Evolutionary conservation across 495 filamentous ascomycete genomes (phyloP).

Genomic region (Hypomontagnella monticulosa): DNA sequence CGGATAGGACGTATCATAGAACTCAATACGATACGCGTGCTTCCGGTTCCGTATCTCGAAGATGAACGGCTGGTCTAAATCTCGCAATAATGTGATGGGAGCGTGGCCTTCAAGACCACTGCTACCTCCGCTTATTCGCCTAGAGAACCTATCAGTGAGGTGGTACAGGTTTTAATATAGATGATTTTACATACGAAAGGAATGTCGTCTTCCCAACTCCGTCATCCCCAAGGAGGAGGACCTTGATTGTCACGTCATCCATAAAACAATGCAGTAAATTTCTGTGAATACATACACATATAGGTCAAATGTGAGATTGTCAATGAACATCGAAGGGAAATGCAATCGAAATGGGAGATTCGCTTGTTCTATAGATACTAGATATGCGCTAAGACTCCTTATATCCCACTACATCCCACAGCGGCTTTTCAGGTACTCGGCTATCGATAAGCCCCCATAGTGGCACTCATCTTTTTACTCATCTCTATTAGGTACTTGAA

Average conservation of each 20-base stretch:
- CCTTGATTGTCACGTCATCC: conserved; percentile 64
- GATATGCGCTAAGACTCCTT: neutral
- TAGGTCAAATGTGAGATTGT: neutral
- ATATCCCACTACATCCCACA: conserved; percentile 7
- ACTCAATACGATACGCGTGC: conserved; percentile 74
- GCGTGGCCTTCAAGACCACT: conserved; percentile 46
- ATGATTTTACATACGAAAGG: conserved; percentile 73
- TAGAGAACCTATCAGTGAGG: conserved; percentile 37
- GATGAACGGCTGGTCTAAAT: conserved; percentile 83
- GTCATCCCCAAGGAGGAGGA: conserved; percentile 83
- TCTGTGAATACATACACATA: conserved; percentile 2
- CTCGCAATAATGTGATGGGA: conserved; percentile 68
- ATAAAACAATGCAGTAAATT: conserved; percentile 37
- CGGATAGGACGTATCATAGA: conserved; percentile 82
- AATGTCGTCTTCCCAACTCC: conserved; percentile 89
- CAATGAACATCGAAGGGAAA: neutral
- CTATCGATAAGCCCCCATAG: conserved; percentile 38
- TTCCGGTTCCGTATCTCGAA: conserved; percentile 73
- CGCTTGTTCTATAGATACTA: conserved; percentile 1
- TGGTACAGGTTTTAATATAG: neutral
- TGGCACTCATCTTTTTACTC: conserved; percentile 18
- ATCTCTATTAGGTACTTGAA: conserved; percentile 8
- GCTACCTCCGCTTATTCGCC: conserved; percentile 60
- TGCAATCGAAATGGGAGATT: neutral
- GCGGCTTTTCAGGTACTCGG: conserved; percentile 12